phyloP scores from a whole-genome alignment of 768 basidiomycete genomes.

The Mrakia hoshinonis region DNA sequence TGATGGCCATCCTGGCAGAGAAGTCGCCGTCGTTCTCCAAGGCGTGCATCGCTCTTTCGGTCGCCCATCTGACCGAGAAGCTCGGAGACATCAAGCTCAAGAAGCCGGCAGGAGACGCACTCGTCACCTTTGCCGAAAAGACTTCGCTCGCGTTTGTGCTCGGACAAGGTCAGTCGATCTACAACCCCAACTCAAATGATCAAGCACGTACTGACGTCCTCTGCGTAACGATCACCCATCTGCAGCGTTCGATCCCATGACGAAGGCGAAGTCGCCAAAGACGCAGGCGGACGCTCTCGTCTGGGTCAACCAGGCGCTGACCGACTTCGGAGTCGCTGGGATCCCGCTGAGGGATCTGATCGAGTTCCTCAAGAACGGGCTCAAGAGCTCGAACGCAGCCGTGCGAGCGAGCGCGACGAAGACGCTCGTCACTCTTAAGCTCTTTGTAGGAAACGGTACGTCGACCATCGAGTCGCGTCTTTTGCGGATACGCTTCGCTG shows the following conservation, averaged over 20 bases:
- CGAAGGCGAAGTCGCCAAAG: conserved; percentile 95
- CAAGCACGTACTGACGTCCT: background rate
- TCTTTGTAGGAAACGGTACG: conserved; percentile 82
- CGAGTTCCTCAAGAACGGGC: conserved; percentile 74
- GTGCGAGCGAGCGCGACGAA: conserved; percentile 92
- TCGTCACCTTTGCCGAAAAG: conserved; percentile 78
- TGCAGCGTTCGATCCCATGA: conserved; percentile 81
- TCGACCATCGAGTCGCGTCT: conserved; percentile 10
- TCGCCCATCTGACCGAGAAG: conserved; percentile 81
- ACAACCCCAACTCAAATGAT: too few species aligned
- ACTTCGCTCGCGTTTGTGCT: conserved; percentile 91
- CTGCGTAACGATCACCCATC: background rate
- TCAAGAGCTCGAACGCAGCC: conserved; percentile 87
- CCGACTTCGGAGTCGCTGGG: conserved; percentile 85
- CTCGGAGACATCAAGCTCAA: conserved; percentile 93
- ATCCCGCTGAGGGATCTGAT: conserved; percentile 74
- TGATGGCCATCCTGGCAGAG: conserved; percentile 64
- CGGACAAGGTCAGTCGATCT: conserved; percentile 59
- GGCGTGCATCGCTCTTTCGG: conserved; percentile 70
- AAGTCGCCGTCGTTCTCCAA: conserved; percentile 73
- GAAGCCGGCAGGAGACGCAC: conserved; percentile 84
- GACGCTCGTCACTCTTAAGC: conserved; percentile 75
- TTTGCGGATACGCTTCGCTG: conserved; percentile 30
- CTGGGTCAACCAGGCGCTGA: conserved; percentile 78
- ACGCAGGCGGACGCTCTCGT: conserved; percentile 79